Conservation (phyloP, 2,329 filamentous ascomycete species). For the Aspergillus carbonarius region DNA sequence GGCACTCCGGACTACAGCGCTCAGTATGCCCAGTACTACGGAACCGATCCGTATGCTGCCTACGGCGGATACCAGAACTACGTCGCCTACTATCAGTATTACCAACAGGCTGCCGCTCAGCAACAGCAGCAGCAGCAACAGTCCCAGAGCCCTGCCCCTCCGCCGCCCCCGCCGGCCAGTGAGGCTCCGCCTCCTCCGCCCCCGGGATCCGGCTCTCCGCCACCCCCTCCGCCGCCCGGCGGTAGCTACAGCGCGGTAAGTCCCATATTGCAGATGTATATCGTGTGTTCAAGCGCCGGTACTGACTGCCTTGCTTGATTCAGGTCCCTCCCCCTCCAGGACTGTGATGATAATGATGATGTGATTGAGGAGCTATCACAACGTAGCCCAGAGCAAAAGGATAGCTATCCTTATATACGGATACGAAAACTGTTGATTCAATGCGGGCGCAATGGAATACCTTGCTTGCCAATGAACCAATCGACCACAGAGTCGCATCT, state of each 20-base stretch:
- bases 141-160: constrained; percentile 49
- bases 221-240: constrained; percentile 56
- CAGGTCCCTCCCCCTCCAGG: constrained; percentile 24
- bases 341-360: constrained; percentile 18
- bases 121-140: constrained; percentile 46
- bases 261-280: background rate
- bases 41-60: constrained; percentile 78
- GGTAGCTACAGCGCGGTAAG: constrained; percentile 63
- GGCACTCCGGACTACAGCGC: constrained; percentile 66
- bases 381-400: background rate
- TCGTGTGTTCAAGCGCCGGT: too few relatives aligned
- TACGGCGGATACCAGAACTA: constrained; percentile 86
- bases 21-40: constrained; percentile 82
- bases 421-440: background rate
- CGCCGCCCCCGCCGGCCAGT: constrained; percentile 57
- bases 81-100: constrained; percentile 63
- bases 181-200: constrained; percentile 61
- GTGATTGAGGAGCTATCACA: background rate
- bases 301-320: background rate
- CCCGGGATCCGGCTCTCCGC: constrained; percentile 60
- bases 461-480: background rate
- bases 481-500: background rate
- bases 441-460: background rate
- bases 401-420: background rate
- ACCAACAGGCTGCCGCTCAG: constrained; percentile 63